These are phyloP conservation scores for Hygrocybe coccinea DNA, from an alignment of 768 basidiomycete species.

Conservation along the genomic window DNA sequence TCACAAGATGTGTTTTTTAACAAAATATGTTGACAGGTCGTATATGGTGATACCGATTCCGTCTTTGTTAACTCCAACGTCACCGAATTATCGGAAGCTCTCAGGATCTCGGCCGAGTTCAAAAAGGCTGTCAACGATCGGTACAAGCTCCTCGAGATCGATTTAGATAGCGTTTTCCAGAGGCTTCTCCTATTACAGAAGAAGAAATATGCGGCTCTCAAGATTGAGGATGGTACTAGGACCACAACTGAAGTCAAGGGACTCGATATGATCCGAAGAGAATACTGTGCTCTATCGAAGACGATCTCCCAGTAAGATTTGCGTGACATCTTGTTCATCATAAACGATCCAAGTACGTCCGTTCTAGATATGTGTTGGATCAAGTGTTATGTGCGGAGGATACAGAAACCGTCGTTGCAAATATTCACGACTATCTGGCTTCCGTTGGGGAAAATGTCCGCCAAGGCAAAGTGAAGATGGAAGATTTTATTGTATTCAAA, in stretches of 20 bases:
- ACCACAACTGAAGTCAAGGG: conserved; percentile 91
- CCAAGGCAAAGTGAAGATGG: conserved; percentile 71
- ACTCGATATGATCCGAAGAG: conserved; percentile 97
- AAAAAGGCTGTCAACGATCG: conserved; percentile 96
- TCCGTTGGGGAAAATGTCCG: conserved; percentile 75
- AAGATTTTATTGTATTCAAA: conserved; percentile 94
- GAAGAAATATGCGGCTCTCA: conserved; percentile 98
- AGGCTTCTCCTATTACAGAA: conserved; percentile 90
- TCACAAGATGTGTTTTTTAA: not conserved
- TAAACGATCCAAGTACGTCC: not conserved
- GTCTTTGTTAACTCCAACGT: conserved; percentile 97
- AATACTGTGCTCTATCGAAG: conserved; percentile 90
- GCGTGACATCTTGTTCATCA: not conserved
- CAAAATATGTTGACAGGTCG: conserved; percentile 67
- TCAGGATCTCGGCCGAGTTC: conserved; percentile 87
- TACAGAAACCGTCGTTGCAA: conserved; percentile 83
- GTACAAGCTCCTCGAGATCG: conserved; percentile 94
- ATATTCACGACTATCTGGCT: conserved; percentile 87
- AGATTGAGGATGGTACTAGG: conserved; percentile 77
- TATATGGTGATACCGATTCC: conserved; percentile 98
- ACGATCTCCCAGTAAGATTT: conserved; percentile 78
- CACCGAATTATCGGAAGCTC: conserved; percentile 79
- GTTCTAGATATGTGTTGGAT: conserved; percentile 76
- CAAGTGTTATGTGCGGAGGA: conserved; percentile 88
- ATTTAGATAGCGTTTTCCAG: conserved; percentile 91